Evolutionary conservation across 1,284 basidiomycete genomes (phyloP).

Genomic region (Fomitopsis palustris): DNA sequence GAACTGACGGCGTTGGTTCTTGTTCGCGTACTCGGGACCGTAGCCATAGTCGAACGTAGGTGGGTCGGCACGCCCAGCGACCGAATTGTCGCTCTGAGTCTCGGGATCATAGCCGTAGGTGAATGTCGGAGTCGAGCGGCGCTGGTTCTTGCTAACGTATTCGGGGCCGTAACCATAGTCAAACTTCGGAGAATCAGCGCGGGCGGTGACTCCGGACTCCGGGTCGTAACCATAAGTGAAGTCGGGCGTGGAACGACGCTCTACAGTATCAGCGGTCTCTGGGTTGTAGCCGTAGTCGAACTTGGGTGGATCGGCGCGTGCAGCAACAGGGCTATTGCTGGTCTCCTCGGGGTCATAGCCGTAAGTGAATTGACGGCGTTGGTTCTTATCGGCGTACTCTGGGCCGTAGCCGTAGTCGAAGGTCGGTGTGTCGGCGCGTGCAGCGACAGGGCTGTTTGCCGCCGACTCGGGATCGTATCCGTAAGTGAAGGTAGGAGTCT

Average conservation of each 20-base stretch:
- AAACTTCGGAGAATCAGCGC: not conserved
- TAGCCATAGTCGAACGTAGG: not conserved
- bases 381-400: not conserved
- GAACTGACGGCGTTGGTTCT: not conserved
- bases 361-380: not conserved
- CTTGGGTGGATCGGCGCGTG: not conserved
- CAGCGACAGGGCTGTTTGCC: not conserved
- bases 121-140: not conserved
- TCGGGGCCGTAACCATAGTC: not conserved
- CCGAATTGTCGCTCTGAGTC: not conserved
- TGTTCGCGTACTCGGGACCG: not conserved
- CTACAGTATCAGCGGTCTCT: too few species aligned
- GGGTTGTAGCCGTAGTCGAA: not conserved
- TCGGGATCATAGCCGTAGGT: not conserved
- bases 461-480: not conserved
- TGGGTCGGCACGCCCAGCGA: not conserved
- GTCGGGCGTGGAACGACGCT: too few species aligned
- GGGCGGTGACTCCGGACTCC: not conserved
- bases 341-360: not conserved
- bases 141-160: too few species aligned
- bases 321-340: not conserved
- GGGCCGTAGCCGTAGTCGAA: not conserved
- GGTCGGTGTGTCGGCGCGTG: not conserved
- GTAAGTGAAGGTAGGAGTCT: not conserved
- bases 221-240: not conserved